These are phyloP conservation scores for Camellia sinensis DNA, from an alignment of 148 eudicot species.

Conservation along the genomic window DNA sequence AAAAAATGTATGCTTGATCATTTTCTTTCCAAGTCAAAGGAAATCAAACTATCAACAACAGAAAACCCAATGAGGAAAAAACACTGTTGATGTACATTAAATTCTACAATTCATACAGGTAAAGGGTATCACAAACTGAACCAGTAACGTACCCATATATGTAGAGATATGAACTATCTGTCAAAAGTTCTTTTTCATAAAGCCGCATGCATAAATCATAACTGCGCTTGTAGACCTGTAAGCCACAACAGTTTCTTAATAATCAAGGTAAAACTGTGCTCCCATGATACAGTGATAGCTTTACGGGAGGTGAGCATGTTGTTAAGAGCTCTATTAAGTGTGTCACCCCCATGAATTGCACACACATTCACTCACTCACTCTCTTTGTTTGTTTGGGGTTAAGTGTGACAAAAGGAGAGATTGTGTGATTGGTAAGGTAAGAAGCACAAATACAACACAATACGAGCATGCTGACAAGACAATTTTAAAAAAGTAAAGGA, in stretches of 20 bases:
- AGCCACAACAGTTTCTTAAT: conserved; percentile 3
- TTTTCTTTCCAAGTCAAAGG: neutral
- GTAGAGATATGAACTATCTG: conserved; percentile 73
- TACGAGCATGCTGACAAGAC: too few relatives aligned
- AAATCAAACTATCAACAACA: neutral
- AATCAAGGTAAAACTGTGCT: neutral
- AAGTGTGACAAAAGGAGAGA: too few relatives aligned
- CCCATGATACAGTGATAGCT: too few relatives aligned
- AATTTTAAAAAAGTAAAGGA: too few relatives aligned
- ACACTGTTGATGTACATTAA: neutral
- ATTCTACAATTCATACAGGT: neutral
- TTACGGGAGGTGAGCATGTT: too few relatives aligned
- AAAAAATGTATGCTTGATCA: neutral
- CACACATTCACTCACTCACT: too few relatives aligned
- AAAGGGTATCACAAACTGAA: conserved; percentile 1
- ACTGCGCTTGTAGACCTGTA: conserved; percentile 88
- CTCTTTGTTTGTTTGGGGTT: too few relatives aligned
- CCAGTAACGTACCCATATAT: conserved; percentile 68
- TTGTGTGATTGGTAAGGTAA: too few relatives aligned
- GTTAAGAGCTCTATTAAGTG: too few relatives aligned
- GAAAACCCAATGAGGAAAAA: neutral
- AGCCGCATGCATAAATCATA: conserved; percentile 82
- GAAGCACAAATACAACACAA: too few relatives aligned
- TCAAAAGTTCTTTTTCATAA: conserved; percentile 84
- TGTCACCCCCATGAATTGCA: too few relatives aligned